Evolutionary conservation across 1,139 yeast genomes (phyloP).

Genomic region (Debaryomyces fabryi): DNA sequence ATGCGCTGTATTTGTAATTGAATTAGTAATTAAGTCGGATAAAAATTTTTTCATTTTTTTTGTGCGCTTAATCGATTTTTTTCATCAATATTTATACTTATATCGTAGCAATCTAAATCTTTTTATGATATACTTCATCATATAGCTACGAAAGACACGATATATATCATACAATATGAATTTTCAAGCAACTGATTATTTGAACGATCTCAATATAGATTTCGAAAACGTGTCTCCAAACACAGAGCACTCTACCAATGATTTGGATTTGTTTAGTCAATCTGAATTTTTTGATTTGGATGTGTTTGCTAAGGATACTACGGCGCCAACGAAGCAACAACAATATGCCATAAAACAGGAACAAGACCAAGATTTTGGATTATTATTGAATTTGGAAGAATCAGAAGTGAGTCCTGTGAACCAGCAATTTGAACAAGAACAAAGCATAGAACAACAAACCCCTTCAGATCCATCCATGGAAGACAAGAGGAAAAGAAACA

Average conservation of each 20-base stretch:
- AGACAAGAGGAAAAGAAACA: constrained; percentile 59
- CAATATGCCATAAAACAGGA: constrained; percentile 1
- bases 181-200: constrained; percentile 48
- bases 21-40: constrained; percentile 1
- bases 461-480: constrained; percentile 19
- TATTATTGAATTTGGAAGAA: neutral
- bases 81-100: neutral
- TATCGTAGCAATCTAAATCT: neutral
- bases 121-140: neutral
- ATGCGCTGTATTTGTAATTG: neutral
- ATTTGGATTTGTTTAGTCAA: constrained; percentile 48
- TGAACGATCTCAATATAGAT: constrained; percentile 43
- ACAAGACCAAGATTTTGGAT: neutral
- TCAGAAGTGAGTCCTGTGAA: neutral
- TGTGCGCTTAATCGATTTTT: neutral
- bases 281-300: constrained; percentile 53
- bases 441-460: neutral
- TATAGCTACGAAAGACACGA: neutral
- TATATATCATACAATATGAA: constrained; percentile 29
- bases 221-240: constrained; percentile 31
- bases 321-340: constrained; percentile 20
- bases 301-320: constrained; percentile 34
- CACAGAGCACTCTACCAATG: constrained; percentile 26
- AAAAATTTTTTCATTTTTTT: neutral
- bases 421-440: neutral